These are phyloP conservation scores for Vanrija sp. DNA, from an alignment of 1,284 basidiomycete genomes.

Conservation along the genomic window DNA sequence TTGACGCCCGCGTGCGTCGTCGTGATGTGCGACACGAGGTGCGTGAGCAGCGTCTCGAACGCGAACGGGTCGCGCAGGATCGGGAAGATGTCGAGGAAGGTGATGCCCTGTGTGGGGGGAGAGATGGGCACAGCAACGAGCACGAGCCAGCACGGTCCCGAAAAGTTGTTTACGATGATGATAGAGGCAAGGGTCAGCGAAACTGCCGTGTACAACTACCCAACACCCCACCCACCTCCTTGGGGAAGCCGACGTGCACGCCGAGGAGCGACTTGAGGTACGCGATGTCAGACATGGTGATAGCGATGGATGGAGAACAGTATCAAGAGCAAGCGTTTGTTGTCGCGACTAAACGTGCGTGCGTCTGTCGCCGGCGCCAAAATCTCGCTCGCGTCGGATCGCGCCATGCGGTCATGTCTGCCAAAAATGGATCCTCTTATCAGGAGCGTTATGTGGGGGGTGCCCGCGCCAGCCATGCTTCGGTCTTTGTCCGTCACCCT, in stretches of 20 bases:
- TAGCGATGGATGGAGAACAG: not conserved
- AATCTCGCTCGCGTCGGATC: too few relatives aligned
- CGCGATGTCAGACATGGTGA: constrained; percentile 69
- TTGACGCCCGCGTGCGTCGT: constrained; percentile 61
- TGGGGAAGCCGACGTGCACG: constrained; percentile 75
- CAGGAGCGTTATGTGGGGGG: too few relatives aligned
- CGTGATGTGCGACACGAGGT: constrained; percentile 81
- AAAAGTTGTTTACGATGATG: not conserved
- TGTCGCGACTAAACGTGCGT: not conserved
- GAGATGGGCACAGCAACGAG: too few relatives aligned
- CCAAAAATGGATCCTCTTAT: too few relatives aligned
- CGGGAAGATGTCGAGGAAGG: constrained; percentile 79
- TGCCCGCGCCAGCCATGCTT: too few relatives aligned
- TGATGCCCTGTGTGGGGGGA: constrained; percentile 50
- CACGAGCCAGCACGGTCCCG: too few relatives aligned
- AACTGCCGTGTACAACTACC: not conserved
- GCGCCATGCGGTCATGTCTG: too few relatives aligned
- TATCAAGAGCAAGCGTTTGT: not conserved
- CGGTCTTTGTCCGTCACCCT: too few relatives aligned
- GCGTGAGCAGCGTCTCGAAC: constrained; percentile 87
- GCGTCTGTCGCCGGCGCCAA: too few relatives aligned
- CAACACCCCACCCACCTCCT: constrained; percentile 60
- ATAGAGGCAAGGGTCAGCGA: not conserved
- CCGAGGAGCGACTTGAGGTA: constrained; percentile 65
- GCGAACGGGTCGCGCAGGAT: constrained; percentile 75